Base-by-base conservation (phyloP, 176 grass and related monocot species). In the Eremochloa ophiuroides region DNA sequence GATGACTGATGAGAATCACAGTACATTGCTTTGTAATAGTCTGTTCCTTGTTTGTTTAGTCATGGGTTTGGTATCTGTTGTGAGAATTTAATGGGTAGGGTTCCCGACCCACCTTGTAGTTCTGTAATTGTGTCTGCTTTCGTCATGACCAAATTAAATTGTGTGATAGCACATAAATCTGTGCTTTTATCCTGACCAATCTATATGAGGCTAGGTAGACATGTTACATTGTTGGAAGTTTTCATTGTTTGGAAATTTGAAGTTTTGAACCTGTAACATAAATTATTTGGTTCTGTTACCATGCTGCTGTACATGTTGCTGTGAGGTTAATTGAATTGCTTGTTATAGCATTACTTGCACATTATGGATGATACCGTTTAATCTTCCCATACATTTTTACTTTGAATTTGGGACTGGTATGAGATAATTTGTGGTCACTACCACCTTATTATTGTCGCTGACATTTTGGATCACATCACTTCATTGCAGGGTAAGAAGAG, bases 401-500 rank as follows among this genome's bases (percentile, higher is more conserved):
- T 47, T 64, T 66, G 41, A 16, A 78, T 34, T 65, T 47, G 10
- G 17, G 61, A 22, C 7, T 56, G 73, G 65, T 41, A 90, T 82
- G 63, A 90, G 77, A 64, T 69, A 77, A 59, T 84, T 53, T 47
- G 80, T 87, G 10, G 83, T 81, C 18, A 85, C 85, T 71, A 79
- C 77, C 44, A 73, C 66, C 40, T 53, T 3, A 42, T 68, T 77
- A 33, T 77, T 56, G 33, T 46, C 48, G 22, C 43, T 87, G 40
- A 80, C 65, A 35, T 53, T 73, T 66, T 73, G 15, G 28, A 81
- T 53, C 75, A 38, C 78, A 30, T 72, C 37, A 38, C 79, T 70
- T 28, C 34, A 5, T 35, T 35, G 34, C 69, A 97, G 91, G 91
- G 94, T 67, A 97, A 97, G 82, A 94, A 97, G 69, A 85, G 94